phyloP scores from a whole-genome alignment of 805 yeast genomes.

The Grigorovia transvaalensis region DNA sequence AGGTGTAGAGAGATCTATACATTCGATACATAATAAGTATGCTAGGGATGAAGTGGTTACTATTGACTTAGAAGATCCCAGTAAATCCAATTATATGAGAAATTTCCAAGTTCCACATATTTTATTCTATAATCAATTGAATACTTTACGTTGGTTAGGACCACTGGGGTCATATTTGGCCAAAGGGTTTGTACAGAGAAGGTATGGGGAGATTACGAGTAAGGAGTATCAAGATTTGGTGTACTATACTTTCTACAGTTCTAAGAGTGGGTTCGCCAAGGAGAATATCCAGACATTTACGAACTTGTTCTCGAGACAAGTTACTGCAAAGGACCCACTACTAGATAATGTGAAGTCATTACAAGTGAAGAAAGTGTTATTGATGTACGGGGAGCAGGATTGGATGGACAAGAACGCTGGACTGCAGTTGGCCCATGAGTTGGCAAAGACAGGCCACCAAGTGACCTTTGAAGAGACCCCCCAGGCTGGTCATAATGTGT shows the following conservation, averaged over 20 bases:
- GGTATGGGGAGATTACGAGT: slow-evolving; percentile 24
- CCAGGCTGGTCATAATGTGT: slow-evolving; percentile 67
- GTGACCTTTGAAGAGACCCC: slow-evolving; percentile 17
- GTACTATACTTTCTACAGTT: slow-evolving; percentile 11
- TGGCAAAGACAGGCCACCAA: slow-evolving; percentile 7
- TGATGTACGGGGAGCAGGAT: slow-evolving; percentile 57
- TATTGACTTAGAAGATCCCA: slow-evolving; percentile 32
- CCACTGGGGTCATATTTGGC: slow-evolving; percentile 33
- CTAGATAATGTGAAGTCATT: slow-evolving; percentile 41
- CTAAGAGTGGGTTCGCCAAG: slow-evolving; percentile 7
- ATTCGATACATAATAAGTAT: slow-evolving; percentile 36
- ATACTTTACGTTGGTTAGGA: slow-evolving; percentile 37
- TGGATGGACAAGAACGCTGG: slow-evolving; percentile 63
- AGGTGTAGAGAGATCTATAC: slow-evolving; percentile 63
- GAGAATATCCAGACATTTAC: slow-evolving; percentile 21
- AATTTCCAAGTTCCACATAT: slow-evolving; percentile 23
- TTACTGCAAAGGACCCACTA: slow-evolving; percentile 58
- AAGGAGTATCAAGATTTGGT: slow-evolving; percentile 21
- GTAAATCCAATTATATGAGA: slow-evolving; percentile 31
- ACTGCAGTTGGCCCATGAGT: slow-evolving; percentile 11
- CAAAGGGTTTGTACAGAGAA: slow-evolving; percentile 24
- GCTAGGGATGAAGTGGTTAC: slow-evolving; percentile 10
- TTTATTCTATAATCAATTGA: slow-evolving; percentile 33
- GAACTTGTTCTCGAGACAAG: slow-evolving; percentile 19
- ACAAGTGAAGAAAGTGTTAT: slow-evolving; percentile 30